Base-by-base conservation (phyloP, 805 yeast species). In the Ogataea nakhonphanomensis region DNA sequence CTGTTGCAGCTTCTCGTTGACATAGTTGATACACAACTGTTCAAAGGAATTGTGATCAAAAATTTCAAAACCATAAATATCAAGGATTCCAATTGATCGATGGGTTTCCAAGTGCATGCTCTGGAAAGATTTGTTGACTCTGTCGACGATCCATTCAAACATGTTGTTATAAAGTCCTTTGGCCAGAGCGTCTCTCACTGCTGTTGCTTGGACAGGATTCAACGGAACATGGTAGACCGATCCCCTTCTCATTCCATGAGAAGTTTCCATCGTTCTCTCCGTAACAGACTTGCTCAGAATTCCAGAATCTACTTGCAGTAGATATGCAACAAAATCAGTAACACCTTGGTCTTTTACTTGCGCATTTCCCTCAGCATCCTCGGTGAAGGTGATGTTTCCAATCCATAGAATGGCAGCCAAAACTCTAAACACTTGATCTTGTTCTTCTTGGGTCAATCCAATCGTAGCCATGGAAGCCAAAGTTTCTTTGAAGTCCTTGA, bases 51-150 rank as follows among this genome's bases (percentile, higher is more conserved):
- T 90, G 54, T 86, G 91, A 42, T 90, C 96, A 59, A 90, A 90
- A 57, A 91, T 91, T 64, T 90, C 98, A 67, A 90, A 90, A 8
- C 98, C 98, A 59, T 90, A 90, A 51, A 91, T 90, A 77, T 90
- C 98, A 58, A 90, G 71, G 53, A 90, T 90, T 49, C 98, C 98
- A 54, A 93, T 82, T 21, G 95, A 84, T 57, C 82, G 85, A 44
- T 65, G 62, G 12, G 44, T 45, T 29, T 48, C 46, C 24, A 70
- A 62, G 7, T 68, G 70, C 42, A 54, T 48, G 42, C 74, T 73
- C 15, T 78, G 78, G 53, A 93, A 73, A 0, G 97, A 85, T 33
- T 70, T 65, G 61, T 93, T 93, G 31, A 93, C 95, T 57, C 98
- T 78, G 39, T 73, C 85, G 12, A 93, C 98, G 56, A 93, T 89